Conservation (phyloP, 306 rosid genomes). For the Sphenostylis stenocarpa region DNA sequence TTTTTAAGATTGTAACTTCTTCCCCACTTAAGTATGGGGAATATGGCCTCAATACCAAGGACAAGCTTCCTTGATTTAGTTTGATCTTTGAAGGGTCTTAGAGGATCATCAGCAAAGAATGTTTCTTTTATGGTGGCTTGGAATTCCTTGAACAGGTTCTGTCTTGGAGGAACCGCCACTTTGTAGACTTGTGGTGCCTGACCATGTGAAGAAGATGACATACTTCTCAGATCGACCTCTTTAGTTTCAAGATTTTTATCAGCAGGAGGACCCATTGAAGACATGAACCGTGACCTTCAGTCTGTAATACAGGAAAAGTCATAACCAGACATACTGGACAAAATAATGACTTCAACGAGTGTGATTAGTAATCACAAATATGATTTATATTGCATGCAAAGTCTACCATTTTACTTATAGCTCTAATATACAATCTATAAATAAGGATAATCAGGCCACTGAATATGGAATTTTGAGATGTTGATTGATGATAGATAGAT, state of each 20-base stretch:
- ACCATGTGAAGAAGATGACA: conserved; percentile 40
- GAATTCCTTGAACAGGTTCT: conserved; percentile 78
- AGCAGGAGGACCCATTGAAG: conserved; percentile 50
- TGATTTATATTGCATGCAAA: conserved; percentile 32
- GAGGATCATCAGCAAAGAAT: conserved; percentile 86
- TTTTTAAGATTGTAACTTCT: conserved; percentile 65
- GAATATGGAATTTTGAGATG: neutral
- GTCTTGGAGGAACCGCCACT: conserved; percentile 81
- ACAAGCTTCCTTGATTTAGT: conserved; percentile 56
- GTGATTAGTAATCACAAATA: conserved; percentile 10
- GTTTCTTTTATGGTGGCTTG: conserved; percentile 67
- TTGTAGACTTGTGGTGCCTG: conserved; percentile 50
- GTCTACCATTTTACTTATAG: conserved; percentile 7
- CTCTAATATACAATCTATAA: neutral
- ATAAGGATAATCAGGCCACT: neutral
- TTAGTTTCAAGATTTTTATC: conserved; percentile 41
- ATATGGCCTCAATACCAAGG: conserved; percentile 74
- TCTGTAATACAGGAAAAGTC: conserved; percentile 33
- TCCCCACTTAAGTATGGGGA: conserved; percentile 82
- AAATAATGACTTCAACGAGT: neutral
- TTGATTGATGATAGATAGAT: conserved; percentile 13
- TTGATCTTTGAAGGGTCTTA: conserved; percentile 83
- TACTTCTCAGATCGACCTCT: conserved; percentile 43
- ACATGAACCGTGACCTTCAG: conserved; percentile 39
- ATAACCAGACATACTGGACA: neutral